Conservation (phyloP, 352 stramenopile genomes). For the Plasmopara viticola region DNA sequence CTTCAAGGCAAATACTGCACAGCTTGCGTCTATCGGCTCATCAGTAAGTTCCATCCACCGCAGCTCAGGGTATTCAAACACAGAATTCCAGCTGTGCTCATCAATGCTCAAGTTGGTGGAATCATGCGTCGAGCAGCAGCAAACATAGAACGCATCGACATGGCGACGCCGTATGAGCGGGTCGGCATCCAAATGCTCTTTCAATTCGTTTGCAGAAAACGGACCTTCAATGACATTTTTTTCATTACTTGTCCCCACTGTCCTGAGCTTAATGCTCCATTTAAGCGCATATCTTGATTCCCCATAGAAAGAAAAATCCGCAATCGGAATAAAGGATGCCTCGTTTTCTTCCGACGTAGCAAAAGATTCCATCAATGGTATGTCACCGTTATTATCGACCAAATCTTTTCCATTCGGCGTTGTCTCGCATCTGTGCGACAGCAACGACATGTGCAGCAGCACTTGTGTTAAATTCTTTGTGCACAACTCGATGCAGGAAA, state of each 20-base stretch:
- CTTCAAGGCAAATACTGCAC: constrained; percentile 42
- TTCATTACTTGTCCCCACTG: constrained; percentile 14
- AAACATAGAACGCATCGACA: constrained; percentile 42
- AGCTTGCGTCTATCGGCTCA: constrained; percentile 44
- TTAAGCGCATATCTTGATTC: constrained; percentile 58
- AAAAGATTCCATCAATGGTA: constrained; percentile 67
- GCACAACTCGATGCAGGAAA: constrained; percentile 38
- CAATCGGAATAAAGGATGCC: constrained; percentile 54
- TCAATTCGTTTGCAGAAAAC: constrained; percentile 49
- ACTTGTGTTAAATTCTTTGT: constrained; percentile 50
- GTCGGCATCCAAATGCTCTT: constrained; percentile 49
- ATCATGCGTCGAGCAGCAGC: constrained; percentile 51
- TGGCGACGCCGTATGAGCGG: constrained; percentile 24
- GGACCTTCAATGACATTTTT: constrained; percentile 30
- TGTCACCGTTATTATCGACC: constrained; percentile 34
- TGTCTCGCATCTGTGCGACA: constrained; percentile 39
- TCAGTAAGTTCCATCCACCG: constrained; percentile 76
- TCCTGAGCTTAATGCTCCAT: constrained; percentile 48
- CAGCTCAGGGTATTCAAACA: constrained; percentile 64
- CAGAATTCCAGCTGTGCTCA: constrained; percentile 50
- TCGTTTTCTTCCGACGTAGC: constrained; percentile 31
- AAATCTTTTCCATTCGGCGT: constrained; percentile 8
- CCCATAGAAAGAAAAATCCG: constrained; percentile 52
- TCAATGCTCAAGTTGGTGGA: constrained; percentile 1
- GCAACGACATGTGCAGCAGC: constrained; percentile 54